Conservation (phyloP, 306 rosid species). For the Arachis stenosperma region DNA sequence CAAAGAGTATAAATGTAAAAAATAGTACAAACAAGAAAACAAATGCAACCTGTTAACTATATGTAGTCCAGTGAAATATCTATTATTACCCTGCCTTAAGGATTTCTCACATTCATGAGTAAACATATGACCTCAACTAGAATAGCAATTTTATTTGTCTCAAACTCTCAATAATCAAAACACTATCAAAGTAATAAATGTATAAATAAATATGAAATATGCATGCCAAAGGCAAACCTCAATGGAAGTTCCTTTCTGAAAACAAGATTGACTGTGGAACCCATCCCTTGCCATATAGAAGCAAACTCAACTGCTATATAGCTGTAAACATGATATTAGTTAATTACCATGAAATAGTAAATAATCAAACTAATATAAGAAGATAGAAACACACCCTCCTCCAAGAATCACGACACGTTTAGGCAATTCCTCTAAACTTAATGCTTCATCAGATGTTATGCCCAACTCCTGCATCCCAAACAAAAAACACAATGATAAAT, state of each 20-base stretch:
- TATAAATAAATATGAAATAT: not conserved
- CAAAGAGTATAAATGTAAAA: slow-evolving; percentile 2
- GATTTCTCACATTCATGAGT: not conserved
- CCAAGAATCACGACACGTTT: slow-evolving; percentile 87
- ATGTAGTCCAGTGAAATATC: not conserved
- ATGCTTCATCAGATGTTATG: slow-evolving; percentile 96
- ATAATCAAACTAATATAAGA: slow-evolving; percentile 27
- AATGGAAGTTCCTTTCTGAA: slow-evolving; percentile 94
- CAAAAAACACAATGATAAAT: not conserved
- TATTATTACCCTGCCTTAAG: not conserved
- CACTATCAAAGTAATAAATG: slow-evolving; percentile 11
- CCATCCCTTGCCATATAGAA: slow-evolving; percentile 98
- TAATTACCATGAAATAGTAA: slow-evolving; percentile 19
- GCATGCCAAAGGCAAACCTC: slow-evolving; percentile 55
- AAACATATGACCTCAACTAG: not conserved
- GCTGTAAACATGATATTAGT: slow-evolving; percentile 51
- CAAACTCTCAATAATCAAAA: not conserved
- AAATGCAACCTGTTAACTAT: not conserved
- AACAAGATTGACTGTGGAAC: slow-evolving; percentile 70
- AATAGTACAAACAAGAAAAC: not conserved
- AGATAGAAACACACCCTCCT: slow-evolving; percentile 72
- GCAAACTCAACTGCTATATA: slow-evolving; percentile 96
- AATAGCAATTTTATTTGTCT: not conserved
- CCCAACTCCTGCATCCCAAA: slow-evolving; percentile 68
- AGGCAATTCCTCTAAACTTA: slow-evolving; percentile 92